Evolutionary conservation across 257 asterid genomes (phyloP).

Genomic region (Phtheirospermum japonicum): DNA sequence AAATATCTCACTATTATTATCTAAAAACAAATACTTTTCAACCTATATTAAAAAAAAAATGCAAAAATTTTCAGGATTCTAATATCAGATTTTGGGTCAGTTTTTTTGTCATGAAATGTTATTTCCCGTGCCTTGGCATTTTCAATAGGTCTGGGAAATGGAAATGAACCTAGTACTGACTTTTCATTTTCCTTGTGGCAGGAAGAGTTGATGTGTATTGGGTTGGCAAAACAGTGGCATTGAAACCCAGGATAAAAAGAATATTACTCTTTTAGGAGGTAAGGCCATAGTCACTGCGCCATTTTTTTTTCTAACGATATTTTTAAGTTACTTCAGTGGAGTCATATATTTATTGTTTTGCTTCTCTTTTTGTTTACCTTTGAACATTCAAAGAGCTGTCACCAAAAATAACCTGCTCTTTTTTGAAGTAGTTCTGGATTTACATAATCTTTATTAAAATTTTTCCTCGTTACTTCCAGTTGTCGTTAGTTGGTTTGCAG

Average conservation of each 20-base stretch:
- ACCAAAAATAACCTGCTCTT: slow-evolving; percentile 6
- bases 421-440: slow-evolving; percentile 2
- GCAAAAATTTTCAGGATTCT: no score
- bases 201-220: slow-evolving; percentile 90
- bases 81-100: no score
- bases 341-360: not conserved
- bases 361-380: not conserved
- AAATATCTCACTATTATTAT: no score
- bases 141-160: slow-evolving; percentile 15
- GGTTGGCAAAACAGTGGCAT: slow-evolving; percentile 93
- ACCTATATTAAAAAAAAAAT: no score
- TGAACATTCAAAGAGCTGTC: slow-evolving; percentile 11
- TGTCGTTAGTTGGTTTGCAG: slow-evolving; percentile 3
- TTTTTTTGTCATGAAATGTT: slow-evolving; percentile 19
- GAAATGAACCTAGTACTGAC: not conserved
- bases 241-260: slow-evolving; percentile 67
- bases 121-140: not conserved
- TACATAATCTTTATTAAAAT: slow-evolving; percentile 3
- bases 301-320: slow-evolving; percentile 3
- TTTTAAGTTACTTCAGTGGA: slow-evolving; percentile 11
- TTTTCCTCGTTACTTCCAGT: slow-evolving; percentile 8
- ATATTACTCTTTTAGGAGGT: slow-evolving; percentile 94
- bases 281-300: slow-evolving; percentile 27
- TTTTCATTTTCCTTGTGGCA: slow-evolving; percentile 33
- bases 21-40: no score